Evolutionary conservation across 306 rosid species (phyloP).

Genomic region (Cajanus cajan): DNA sequence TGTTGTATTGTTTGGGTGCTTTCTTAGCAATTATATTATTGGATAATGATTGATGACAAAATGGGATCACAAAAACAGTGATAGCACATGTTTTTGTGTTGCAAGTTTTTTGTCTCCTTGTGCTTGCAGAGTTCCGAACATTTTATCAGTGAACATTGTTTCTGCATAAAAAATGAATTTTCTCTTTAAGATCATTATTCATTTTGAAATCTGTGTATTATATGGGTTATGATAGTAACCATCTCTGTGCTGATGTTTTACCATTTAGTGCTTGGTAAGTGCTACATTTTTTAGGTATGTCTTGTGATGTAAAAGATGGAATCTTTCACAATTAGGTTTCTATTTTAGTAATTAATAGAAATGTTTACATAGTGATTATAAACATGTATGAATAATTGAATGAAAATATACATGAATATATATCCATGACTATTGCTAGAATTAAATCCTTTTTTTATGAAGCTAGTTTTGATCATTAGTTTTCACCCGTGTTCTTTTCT

Average conservation of each 20-base stretch:
- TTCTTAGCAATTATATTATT: background rate
- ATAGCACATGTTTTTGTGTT: background rate
- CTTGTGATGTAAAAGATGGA: background rate
- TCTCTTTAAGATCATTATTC: too few species aligned
- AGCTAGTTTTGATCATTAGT: background rate
- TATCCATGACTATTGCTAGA: background rate
- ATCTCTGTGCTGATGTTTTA: too few species aligned
- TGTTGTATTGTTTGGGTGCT: background rate
- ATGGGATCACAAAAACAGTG: background rate
- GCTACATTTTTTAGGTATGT: background rate
- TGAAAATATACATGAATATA: background rate
- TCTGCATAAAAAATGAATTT: background rate
- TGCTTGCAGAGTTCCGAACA: background rate
- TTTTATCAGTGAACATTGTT: background rate
- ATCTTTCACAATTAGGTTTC: background rate
- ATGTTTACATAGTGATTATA: background rate
- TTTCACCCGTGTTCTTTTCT: too few species aligned
- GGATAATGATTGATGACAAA: background rate
- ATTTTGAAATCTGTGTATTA: too few species aligned
- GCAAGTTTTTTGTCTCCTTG: background rate
- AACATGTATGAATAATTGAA: too few species aligned
- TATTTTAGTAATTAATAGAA: background rate
- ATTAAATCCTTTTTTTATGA: background rate
- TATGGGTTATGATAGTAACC: too few species aligned
- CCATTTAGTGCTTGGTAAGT: background rate